Conservation (phyloP, 108 stramenopile species). For the Pseudonitzschia delicatissima region DNA sequence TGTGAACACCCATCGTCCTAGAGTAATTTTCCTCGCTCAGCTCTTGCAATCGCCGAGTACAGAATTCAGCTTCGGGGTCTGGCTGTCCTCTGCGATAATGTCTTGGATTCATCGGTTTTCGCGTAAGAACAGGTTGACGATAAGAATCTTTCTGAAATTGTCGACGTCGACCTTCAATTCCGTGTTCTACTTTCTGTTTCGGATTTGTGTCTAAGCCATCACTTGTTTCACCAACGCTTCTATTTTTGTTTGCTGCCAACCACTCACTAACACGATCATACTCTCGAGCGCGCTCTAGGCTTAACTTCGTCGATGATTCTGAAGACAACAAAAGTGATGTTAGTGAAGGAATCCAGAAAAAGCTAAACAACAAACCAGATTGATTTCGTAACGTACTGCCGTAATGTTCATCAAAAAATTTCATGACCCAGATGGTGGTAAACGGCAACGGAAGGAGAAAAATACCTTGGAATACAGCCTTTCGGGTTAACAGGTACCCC, state of each 20-base stretch:
- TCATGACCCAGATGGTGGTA: constrained; percentile 59
- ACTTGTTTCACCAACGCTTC: neutral
- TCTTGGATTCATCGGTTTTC: constrained; percentile 47
- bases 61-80: constrained; percentile 31
- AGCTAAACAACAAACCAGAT: neutral
- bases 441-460: constrained; percentile 72
- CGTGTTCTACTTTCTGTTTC: constrained; percentile 8
- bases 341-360: neutral
- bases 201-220: neutral
- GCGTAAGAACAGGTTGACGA: constrained; percentile 84
- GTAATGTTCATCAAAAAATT: constrained; percentile 57
- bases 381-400: constrained; percentile 29
- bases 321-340: neutral
- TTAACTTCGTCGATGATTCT: constrained; percentile 64
- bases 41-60: constrained; percentile 7
- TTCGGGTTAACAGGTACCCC: constrained; percentile 70
- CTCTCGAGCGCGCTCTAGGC: constrained; percentile 83
- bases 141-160: constrained; percentile 73
- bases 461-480: constrained; percentile 33
- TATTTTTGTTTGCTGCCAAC: constrained; percentile 15
- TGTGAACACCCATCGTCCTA: neutral
- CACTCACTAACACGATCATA: constrained; percentile 65
- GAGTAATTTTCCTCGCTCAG: neutral
- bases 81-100: constrained; percentile 52
- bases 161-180: constrained; percentile 35